Conservation (phyloP, 352 stramenopile genomes). For the Phytophthora citrophthora region DNA sequence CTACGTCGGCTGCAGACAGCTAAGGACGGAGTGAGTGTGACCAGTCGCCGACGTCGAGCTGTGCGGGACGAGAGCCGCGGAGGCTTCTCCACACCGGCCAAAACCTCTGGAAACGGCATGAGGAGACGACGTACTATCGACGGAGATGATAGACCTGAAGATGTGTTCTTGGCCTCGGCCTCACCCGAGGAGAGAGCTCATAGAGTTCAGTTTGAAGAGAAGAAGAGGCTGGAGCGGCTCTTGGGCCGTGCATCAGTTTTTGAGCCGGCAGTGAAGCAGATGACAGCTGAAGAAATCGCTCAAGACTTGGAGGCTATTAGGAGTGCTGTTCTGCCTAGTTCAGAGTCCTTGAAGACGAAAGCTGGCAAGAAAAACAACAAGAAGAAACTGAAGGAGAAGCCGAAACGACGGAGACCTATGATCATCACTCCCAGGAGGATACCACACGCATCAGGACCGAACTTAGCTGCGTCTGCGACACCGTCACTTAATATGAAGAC, state of each 20-base stretch:
- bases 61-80: slow-evolving; percentile 28
- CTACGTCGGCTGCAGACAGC: slow-evolving; percentile 58
- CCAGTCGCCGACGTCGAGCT: slow-evolving; percentile 55
- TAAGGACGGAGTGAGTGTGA: slow-evolving; percentile 71
- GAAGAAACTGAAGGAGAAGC: slow-evolving; percentile 25
- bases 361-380: slow-evolving; percentile 20
- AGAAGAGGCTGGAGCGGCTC: slow-evolving; percentile 59
- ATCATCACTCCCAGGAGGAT: slow-evolving; percentile 29
- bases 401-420: slow-evolving; percentile 30
- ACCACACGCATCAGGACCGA: slow-evolving; percentile 18
- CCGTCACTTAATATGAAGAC: background rate
- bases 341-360: slow-evolving; percentile 1
- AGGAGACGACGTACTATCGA: slow-evolving; percentile 27
- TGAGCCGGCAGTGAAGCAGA: slow-evolving; percentile 43
- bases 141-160: slow-evolving; percentile 24
- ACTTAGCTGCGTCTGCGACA: slow-evolving; percentile 22
- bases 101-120: slow-evolving; percentile 21
- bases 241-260: slow-evolving; percentile 63
- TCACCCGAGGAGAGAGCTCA: slow-evolving; percentile 42
- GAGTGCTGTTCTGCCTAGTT: slow-evolving; percentile 15
- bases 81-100: slow-evolving; percentile 22
- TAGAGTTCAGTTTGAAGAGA: slow-evolving; percentile 52
- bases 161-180: slow-evolving; percentile 31
- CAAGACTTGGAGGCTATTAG: slow-evolving; percentile 52
- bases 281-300: slow-evolving; percentile 37